Evolutionary conservation across 176 grass and related monocot species (phyloP).

Genomic region (Canna indica): DNA sequence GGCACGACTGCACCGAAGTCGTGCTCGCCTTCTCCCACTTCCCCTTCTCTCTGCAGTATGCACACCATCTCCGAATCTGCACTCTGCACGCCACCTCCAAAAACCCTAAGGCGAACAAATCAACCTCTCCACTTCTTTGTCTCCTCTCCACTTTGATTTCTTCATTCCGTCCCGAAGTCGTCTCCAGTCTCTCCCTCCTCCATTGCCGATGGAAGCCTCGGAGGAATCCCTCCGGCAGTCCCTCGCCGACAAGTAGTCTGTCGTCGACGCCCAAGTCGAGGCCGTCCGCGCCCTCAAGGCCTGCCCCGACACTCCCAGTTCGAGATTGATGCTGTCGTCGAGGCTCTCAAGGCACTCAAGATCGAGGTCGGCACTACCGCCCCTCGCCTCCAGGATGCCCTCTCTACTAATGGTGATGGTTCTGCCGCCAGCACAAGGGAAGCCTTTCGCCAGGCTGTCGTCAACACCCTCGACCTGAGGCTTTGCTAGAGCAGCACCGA

Average conservation of each 20-base stretch:
- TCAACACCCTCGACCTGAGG: slow-evolving; percentile 62
- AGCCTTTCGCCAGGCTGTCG: slow-evolving; percentile 59
- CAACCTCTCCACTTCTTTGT: too few species aligned
- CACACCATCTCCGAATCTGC: too few species aligned
- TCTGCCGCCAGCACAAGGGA: slow-evolving; percentile 30
- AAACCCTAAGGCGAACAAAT: too few species aligned
- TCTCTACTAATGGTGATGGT: slow-evolving; percentile 16
- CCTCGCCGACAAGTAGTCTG: too few species aligned
- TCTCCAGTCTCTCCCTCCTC: neutral
- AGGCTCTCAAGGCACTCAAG: slow-evolving; percentile 56
- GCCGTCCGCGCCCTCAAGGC: slow-evolving; percentile 47
- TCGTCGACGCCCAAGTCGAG: slow-evolving; percentile 44
- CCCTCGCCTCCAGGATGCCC: slow-evolving; percentile 31
- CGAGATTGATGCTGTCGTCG: slow-evolving; percentile 41
- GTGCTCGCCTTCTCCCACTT: too few species aligned
- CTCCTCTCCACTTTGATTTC: neutral
- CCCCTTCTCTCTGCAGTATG: too few species aligned
- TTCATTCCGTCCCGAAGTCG: slow-evolving; percentile 21
- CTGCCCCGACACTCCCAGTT: slow-evolving; percentile 9
- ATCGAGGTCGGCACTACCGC: slow-evolving; percentile 40
- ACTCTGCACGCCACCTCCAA: too few species aligned
- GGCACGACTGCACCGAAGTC: too few species aligned
- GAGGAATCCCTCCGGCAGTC: slow-evolving; percentile 53
- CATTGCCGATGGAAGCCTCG: slow-evolving; percentile 21
- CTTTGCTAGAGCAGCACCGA: slow-evolving; percentile 3